phyloP scores from a whole-genome alignment of 2,329 filamentous ascomycete species.

The Coccinonectria pachysandricola region DNA sequence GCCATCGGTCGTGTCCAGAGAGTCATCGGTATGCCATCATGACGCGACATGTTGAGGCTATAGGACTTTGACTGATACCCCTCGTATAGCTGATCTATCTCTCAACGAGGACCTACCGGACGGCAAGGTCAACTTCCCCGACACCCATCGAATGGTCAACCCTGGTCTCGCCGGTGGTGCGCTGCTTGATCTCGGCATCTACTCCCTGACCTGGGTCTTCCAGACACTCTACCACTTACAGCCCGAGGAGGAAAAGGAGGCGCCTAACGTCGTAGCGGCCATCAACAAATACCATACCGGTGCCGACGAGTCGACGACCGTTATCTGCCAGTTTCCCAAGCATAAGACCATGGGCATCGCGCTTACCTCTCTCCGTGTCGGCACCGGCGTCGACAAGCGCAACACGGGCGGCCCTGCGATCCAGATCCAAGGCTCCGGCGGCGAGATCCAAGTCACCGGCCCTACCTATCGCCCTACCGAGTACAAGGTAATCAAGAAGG shows the following conservation, averaged over 20 bases:
- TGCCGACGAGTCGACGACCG: slow-evolving; percentile 67
- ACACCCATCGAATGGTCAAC: slow-evolving; percentile 70
- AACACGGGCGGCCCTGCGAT: slow-evolving; percentile 55
- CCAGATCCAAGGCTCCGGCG: slow-evolving; percentile 69
- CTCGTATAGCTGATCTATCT: slow-evolving; percentile 51
- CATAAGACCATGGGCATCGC: slow-evolving; percentile 63
- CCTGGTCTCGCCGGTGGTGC: slow-evolving; percentile 72
- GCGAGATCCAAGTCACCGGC: slow-evolving; percentile 71
- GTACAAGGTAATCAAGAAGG: slow-evolving; percentile 52
- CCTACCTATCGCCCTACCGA: slow-evolving; percentile 59
- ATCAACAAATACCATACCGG: slow-evolving; percentile 66
- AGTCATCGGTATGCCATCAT: slow-evolving; percentile 34
- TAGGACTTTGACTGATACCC: too few relatives aligned
- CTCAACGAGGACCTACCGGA: slow-evolving; percentile 49
- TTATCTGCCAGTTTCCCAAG: slow-evolving; percentile 65
- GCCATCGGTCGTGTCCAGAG: slow-evolving; percentile 52
- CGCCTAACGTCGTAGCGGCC: slow-evolving; percentile 57
- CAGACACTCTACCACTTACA: slow-evolving; percentile 79
- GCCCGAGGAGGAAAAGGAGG: slow-evolving; percentile 53
- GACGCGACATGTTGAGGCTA: background rate
- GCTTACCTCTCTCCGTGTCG: slow-evolving; percentile 52
- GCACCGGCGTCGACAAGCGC: slow-evolving; percentile 50
- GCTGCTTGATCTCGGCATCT: slow-evolving; percentile 77
- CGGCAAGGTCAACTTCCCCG: slow-evolving; percentile 44
- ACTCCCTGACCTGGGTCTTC: slow-evolving; percentile 84